Percentiles rank a stretch among this genome's conserved stretches.
phyloP scores from a whole-genome alignment of 176 grass and related monocot species.

The Avena atlantica region DNA sequence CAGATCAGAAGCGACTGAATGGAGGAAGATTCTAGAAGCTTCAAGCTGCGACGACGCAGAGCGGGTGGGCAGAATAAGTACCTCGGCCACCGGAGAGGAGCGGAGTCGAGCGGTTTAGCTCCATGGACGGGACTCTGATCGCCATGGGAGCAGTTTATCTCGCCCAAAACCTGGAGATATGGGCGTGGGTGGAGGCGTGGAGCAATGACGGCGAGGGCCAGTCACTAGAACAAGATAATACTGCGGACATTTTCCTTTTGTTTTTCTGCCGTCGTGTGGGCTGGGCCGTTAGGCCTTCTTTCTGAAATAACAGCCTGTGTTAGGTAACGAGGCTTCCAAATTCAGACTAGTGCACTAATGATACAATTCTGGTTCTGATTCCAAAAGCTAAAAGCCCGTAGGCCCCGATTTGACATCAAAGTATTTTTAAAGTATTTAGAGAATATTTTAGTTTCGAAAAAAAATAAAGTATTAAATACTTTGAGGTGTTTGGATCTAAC shows the following conservation, averaged over 20 bases:
- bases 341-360: too few species aligned
- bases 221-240: conserved; percentile 9
- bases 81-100: conserved; percentile 46
- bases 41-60: background rate
- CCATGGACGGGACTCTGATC: conserved; percentile 49
- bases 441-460: too few species aligned
- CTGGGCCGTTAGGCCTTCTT: background rate
- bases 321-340: too few species aligned
- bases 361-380: too few species aligned
- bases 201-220: conserved; percentile 9
- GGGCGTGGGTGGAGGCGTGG: background rate
- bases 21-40: background rate
- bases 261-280: background rate
- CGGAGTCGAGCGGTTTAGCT: conserved; percentile 49
- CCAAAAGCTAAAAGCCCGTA: too few species aligned
- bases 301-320: background rate
- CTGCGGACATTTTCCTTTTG: background rate
- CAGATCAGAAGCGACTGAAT: conserved; percentile 6
- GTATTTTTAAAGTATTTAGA: too few species aligned
- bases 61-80: background rate
- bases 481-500: too few species aligned
- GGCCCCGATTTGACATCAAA: too few species aligned
- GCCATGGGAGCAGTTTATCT: conserved; percentile 45
- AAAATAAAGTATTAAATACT: too few species aligned
- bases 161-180: background rate